phyloP scores from a whole-genome alignment of 2,329 filamentous ascomycete genomes.

The Botrytis fragariae region DNA sequence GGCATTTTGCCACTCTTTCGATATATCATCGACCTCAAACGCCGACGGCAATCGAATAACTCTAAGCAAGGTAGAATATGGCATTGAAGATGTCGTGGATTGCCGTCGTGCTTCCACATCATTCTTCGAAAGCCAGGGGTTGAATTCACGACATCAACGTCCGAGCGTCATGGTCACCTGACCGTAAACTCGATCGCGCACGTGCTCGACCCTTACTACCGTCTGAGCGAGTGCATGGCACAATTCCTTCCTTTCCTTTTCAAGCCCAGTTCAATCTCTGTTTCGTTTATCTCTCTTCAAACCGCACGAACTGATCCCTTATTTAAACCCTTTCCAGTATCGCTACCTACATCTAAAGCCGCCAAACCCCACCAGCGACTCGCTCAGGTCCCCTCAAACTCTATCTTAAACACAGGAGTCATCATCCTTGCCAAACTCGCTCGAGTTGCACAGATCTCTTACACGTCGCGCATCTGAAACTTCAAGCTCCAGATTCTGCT shows the following conservation, averaged over 20 bases:
- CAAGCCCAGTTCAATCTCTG: not conserved
- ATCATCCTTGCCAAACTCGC: not conserved
- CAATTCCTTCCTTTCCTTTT: not conserved
- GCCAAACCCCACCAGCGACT: not conserved
- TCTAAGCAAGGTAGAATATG: not conserved
- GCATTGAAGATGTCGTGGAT: not conserved
- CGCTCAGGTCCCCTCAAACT: not conserved
- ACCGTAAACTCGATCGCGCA: not conserved
- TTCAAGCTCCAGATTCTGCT: not conserved
- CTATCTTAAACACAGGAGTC: slow-evolving; percentile 6
- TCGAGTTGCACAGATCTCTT: not conserved
- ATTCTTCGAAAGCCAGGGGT: not conserved
- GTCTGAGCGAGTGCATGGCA: not conserved
- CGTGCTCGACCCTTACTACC: not conserved
- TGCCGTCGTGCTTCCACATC: not conserved
- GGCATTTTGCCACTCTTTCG: not conserved
- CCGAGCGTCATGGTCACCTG: not conserved
- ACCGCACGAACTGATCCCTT: not conserved
- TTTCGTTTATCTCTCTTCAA: not conserved
- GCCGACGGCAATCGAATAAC: not conserved
- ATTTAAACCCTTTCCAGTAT: not conserved
- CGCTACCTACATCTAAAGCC: not conserved
- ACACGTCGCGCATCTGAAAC: slow-evolving; percentile 6
- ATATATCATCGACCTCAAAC: not conserved
- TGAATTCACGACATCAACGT: not conserved